Base-by-base conservation (phyloP, 192 early-diverging fungal species). In the Backusella morwellensis region DNA sequence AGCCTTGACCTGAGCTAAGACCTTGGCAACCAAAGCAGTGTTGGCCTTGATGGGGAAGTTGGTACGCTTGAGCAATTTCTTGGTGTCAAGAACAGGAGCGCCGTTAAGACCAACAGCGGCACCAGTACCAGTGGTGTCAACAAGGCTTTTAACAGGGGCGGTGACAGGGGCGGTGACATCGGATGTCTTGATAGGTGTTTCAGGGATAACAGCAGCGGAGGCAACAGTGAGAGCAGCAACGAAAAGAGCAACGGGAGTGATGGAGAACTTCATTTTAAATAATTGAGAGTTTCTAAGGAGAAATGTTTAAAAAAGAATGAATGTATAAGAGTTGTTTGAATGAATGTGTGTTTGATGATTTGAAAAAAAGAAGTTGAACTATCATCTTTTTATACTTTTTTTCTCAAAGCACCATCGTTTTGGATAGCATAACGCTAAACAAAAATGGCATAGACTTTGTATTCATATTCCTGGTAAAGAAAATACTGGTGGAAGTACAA, bases 1-100 rank as follows among this genome's bases (percentile, higher is more conserved):
- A 35, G 79, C 75, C 70, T 80, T 76, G 63, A 80, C 52, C 23
- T 56, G 29, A 69, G 71, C 70, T 54, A 76, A 54, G 44, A 80
- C 73, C 6, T 76, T 35, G 15, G 74, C 70, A 56, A 50, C 59
- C 32, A 80, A 70, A 35, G 42, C 50, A n/a, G 23, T 56, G 29
- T 40, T 52, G 17, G 19, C 70, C 34, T 23, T 66, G 32, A 72
- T 38, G 9, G 76, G 76, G 70, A 59, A 77, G 15, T 32, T 56
- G 70, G 75, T 77, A 9, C 75, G 75, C 47, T 77, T 77, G 15
- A 52, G n/a, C 35, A 77, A 52, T 3, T 56, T 23, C 23, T 12
- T 29, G 29, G 56, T 63, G 12, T 63, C 56, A 14, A 63, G 5
- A 29, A 63, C 9, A 63, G 56, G 23, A 8, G 19, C 5, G 9